Base-by-base conservation (phyloP, 176 grass and related monocot genomes). In the Zea luxurians region DNA sequence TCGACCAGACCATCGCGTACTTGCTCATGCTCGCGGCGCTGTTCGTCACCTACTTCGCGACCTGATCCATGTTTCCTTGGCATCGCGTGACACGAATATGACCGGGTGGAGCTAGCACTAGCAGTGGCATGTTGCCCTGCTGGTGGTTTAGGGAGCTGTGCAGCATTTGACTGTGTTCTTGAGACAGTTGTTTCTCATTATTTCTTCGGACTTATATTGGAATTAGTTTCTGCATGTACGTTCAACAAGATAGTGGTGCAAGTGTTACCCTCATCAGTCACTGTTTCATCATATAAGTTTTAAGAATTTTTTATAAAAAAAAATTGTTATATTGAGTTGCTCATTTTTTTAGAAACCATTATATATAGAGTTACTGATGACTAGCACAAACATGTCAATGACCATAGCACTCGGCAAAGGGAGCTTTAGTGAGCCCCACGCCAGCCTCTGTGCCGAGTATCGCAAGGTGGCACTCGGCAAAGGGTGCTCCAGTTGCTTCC, bases 1-100 rank as follows among this genome's bases (percentile, higher is more conserved):
- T 74, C 11, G 77, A 69, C 57, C 77, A 68, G 77, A 70, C 44
- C 42, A 53, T 80, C 63, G 84, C 63, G 35, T 86, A 67, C 44
- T 11, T 50, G 70, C 84, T 69, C 70, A 86, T 80, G 70, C 61
- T 50, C 35, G 70, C 62, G 35, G 70, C 62, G 16, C 36, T 68
- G 17, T 52, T 86, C 36, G 77, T 68, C 77, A 53, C 77, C 36
- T 80, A 66, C 3, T 75, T 75, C 11, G 43, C 18, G 35, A 78
- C 9, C 36, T 86, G 52, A 34, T 66, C 41, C 17, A 68, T 67
- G 16, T 16, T 7, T 10, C 40, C 8, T 10, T 35, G 21, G 59
- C 59, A n/a, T n/a, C n/a, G n/a, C n/a, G n/a, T n/a, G n/a, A n/a
- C n/a, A n/a, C n/a, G n/a, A n/a, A n/a, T n/a, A n/a, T n/a, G n/a